These are phyloP conservation scores for Mycena pura DNA, from an alignment of 768 basidiomycete species.

Conservation along the genomic window DNA sequence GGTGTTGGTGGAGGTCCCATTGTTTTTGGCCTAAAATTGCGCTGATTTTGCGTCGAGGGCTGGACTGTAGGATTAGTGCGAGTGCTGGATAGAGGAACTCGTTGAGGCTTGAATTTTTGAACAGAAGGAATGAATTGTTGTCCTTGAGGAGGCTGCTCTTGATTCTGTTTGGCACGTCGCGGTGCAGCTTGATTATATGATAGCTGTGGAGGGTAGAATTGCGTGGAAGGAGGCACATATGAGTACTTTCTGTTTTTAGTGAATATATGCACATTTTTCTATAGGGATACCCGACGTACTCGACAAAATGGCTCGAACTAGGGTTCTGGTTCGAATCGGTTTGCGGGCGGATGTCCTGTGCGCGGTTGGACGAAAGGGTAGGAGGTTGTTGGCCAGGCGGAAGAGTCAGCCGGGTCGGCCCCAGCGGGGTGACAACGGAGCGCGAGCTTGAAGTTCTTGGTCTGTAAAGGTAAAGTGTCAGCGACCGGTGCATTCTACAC, in stretches of 20 bases:
- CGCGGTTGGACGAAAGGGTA: conserved; percentile 40
- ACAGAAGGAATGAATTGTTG: conserved; percentile 27
- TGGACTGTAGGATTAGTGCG: conserved; percentile 20
- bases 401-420: conserved; percentile 71
- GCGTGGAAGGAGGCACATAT: conserved; percentile 58
- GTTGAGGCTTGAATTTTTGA: conserved; percentile 35
- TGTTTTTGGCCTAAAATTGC: conserved; percentile 32
- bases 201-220: conserved; percentile 44
- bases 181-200: conserved; percentile 53
- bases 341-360: conserved; percentile 30
- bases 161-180: conserved; percentile 39
- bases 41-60: conserved; percentile 20
- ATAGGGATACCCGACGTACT: conserved; percentile 43
- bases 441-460: conserved; percentile 66
- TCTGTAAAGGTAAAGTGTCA: conserved; percentile 18
- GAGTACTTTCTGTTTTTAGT: conserved; percentile 63
- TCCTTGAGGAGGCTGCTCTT: conserved; percentile 30
- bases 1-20: conserved; percentile 67
- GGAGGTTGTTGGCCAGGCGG: conserved; percentile 65
- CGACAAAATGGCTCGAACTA: conserved; percentile 54
- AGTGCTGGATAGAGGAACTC: conserved; percentile 18
- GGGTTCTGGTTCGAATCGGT: conserved; percentile 45
- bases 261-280: conserved; percentile 28
- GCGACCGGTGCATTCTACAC: background rate
- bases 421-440: conserved; percentile 59